Base-by-base conservation (phyloP, 345 rosid genomes). In the Syzygium grande region DNA sequence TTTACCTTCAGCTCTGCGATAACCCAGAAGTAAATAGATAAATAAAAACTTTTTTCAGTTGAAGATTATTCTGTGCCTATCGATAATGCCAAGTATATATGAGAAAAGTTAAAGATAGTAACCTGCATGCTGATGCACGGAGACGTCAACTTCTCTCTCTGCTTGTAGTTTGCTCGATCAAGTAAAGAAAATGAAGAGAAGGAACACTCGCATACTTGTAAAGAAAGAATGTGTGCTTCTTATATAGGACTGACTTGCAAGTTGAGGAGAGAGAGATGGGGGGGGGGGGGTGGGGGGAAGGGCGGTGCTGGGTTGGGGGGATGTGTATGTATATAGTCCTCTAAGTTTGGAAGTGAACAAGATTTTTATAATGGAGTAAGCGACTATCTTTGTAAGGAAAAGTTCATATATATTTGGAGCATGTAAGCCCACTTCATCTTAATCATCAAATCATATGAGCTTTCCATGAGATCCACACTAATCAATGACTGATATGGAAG, bases 81-180 rank as follows among this genome's bases (percentile, higher is more conserved):
- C n/a, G 38, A 52, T 13, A 52, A 52, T 25, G 8, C 11, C 6
- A 41, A 30, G 21, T 27, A 19, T 38, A 52, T 11, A n/a, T 21
- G 5, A 30, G 54, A 61, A 38, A 34, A 85, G 84, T 73, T 54
- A 63, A 52, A 86, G 46, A 27, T 54, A 84, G 34, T 86, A 86
- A 86, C 87, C 87, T 91, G 91, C 90, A 91, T 88, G 87, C 84
- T 49, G 79, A 88, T 85, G 89, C 89, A 89, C 89, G 86, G 87
- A 80, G 89, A 91, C n/a, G 90, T 87, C 86, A 83, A 91, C 90
- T 53, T 89, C 79, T 68, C 79, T 30, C 90, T 90, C 90, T 89
- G 49, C 21, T 51, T 73, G 90, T 77, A 73, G 87, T 88, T 88
- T 87, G 87, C 90, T 30, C 38, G 30, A 6, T 38, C n/a, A 55